Evolutionary conservation across 2,329 filamentous ascomycete genomes (phyloP), one percentile per base, ranked within the genome.

Genomic region (Peltaster fructicola): DNA sequence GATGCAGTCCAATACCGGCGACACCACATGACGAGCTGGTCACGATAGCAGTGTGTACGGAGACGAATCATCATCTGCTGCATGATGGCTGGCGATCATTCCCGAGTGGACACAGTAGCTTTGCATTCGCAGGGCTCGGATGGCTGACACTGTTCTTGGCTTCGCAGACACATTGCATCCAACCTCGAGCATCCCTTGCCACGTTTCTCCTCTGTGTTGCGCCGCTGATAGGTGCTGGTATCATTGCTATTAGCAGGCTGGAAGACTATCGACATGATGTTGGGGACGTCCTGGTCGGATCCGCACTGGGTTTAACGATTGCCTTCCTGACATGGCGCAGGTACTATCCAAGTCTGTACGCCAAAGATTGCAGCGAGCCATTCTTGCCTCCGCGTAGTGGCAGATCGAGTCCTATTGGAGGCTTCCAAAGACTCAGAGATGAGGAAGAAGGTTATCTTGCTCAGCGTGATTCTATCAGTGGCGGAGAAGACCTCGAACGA

Each of bases 81-180:
- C 74, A 88, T 34, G 80, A 90, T 39, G 80, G 79, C 9, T 85
- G 78, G 73, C 68, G 80, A 20, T 79, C 72, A 12, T 90, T 88
- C 39, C 80, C 80, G 1, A 77, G 70, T 2, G 80, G 80, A 1
- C 80, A 90, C 49, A 73, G 68, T 8, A 78, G 72, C 31, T 84
- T 84, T 44, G 64, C 76, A 1, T 90, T 88, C 44, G 67, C 70
- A 3, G 80, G 80, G 0, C 57, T 90, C 7, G 78, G 79, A 3
- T 88, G 78, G 43, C 52, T 82, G 10, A 63, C 68, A 12, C 31
- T 48, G 8, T 42, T 49, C 29, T 32, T 50, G 14, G 69, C 72
- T 2, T 74, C 74, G 3, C 68, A 73, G 39, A 57, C 68, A 41
- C 64, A 63, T 35, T 59, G 67, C 5, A 61, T 71, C 31, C 53